These are phyloP conservation scores for Rubia balearica DNA, from an alignment of 305 asterid species.

Conservation along the genomic window DNA sequence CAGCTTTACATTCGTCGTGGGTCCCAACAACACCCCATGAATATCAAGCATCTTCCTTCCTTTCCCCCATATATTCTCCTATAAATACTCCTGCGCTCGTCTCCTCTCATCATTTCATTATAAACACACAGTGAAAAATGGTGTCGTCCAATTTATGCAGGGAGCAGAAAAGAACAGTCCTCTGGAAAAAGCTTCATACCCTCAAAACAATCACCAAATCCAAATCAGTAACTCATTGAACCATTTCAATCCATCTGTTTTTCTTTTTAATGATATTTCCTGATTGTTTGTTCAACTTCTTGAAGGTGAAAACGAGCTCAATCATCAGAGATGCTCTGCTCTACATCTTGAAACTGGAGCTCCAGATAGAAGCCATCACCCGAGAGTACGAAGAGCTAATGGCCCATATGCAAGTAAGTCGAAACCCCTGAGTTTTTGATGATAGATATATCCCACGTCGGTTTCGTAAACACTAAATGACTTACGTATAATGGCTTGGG, in stretches of 20 bases:
- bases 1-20: not conserved
- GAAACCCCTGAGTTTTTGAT: not conserved
- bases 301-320: conserved; percentile 50
- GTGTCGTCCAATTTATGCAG: conserved; percentile 17
- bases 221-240: conserved; percentile 39
- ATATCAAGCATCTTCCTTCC: not conserved
- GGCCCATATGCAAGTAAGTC: not conserved
- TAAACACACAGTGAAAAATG: conserved; percentile 23
- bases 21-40: not conserved
- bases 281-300: not conserved
- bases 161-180: conserved; percentile 33
- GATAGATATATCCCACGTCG: no score
- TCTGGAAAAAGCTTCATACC: conserved; percentile 46
- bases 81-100: conserved; percentile 23
- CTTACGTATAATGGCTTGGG: no score
- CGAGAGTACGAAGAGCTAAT: conserved; percentile 26
- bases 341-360: conserved; percentile 49
- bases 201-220: conserved; percentile 48
- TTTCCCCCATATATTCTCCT: conserved; percentile 16
- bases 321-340: conserved; percentile 48
- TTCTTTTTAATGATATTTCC: no score
- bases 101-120: not conserved
- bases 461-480: no score
- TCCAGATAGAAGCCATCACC: conserved; percentile 49
- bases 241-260: not conserved